Percentiles rank a stretch among this genome's conserved stretches.
Evolutionary conservation across 2,329 filamentous ascomycete genomes (phyloP).

Genomic region (Byssochlamys sp.): DNA sequence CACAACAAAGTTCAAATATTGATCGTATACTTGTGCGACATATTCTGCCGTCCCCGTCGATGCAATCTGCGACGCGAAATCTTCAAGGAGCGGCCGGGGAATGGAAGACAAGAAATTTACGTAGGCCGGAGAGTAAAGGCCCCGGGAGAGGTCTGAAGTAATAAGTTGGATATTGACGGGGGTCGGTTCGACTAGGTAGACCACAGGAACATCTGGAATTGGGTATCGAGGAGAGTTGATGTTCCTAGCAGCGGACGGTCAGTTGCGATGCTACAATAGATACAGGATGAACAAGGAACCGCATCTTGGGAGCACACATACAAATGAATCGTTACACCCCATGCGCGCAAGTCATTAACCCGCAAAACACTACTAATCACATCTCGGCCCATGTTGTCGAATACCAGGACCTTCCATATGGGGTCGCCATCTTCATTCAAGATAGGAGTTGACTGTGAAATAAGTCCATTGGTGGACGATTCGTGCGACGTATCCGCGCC

Average conservation of each 20-base stretch:
- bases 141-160: conserved; percentile 73
- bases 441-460: conserved; percentile 65
- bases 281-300: conserved; percentile 7
- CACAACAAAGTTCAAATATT: conserved; percentile 95
- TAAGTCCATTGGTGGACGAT: conserved; percentile 50
- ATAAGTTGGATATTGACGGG: conserved; percentile 70
- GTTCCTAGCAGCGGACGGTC: conserved; percentile 46
- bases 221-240: conserved; percentile 72
- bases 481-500: conserved; percentile 53
- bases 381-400: conserved; percentile 83
- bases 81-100: conserved; percentile 79
- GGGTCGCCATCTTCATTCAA: conserved; percentile 80
- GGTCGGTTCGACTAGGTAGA: conserved; percentile 91
- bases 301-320: conserved; percentile 35
- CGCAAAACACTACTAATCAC: conserved; percentile 92
- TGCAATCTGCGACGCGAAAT: conserved; percentile 83
- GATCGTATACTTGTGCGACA: conserved; percentile 87
- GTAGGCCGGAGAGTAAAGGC: conserved; percentile 85
- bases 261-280: conserved; percentile 8
- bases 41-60: conserved; percentile 74
- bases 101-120: conserved; percentile 95
- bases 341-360: conserved; percentile 81
- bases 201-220: conserved; percentile 90
- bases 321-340: conserved; percentile 96
- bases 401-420: conserved; percentile 95